Conservation (phyloP, 2,329 filamentous ascomycete genomes). For the Fusarium keratoplasticum region DNA sequence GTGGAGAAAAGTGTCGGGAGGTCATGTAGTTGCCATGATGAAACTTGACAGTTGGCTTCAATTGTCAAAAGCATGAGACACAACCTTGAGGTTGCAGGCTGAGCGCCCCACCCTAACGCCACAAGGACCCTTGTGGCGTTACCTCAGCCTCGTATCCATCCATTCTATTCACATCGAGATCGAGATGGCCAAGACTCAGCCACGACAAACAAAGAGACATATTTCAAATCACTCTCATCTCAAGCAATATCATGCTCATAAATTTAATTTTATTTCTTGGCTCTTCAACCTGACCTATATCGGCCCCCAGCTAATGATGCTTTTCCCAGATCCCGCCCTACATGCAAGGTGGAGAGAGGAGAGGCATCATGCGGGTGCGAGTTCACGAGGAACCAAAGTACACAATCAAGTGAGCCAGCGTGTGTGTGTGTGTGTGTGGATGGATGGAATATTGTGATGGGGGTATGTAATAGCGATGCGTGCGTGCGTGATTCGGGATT, state of each 20-base stretch:
- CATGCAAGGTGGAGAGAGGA: slow-evolving; percentile 10
- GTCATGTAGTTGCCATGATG: slow-evolving; percentile 39
- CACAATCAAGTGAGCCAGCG: slow-evolving; percentile 32
- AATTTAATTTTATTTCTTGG: slow-evolving; percentile 40
- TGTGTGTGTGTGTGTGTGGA: not conserved
- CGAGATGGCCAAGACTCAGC: not conserved
- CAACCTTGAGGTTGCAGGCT: not conserved
- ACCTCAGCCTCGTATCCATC: slow-evolving; percentile 8
- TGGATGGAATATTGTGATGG: slow-evolving; percentile 34
- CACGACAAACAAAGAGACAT: not conserved
- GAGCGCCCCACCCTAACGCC: slow-evolving; percentile 25
- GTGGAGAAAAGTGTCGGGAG: slow-evolving; percentile 3
- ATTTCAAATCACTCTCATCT: not conserved
- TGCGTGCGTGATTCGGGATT: slow-evolving; percentile 42
- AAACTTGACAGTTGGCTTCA: slow-evolving; percentile 47
- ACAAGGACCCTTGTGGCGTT: slow-evolving; percentile 28
- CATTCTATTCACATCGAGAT: not conserved
- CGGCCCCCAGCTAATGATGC: slow-evolving; percentile 35
- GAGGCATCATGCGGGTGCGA: slow-evolving; percentile 30
- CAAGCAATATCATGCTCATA: slow-evolving; percentile 22
- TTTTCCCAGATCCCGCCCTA: slow-evolving; percentile 32
- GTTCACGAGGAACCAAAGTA: slow-evolving; percentile 31
- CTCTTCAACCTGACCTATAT: slow-evolving; percentile 42
- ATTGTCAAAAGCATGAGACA: slow-evolving; percentile 29
- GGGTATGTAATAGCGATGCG: slow-evolving; percentile 43